These are phyloP conservation scores for Potentilla sterilis DNA, from an alignment of 306 rosid species.

Conservation along the genomic window DNA sequence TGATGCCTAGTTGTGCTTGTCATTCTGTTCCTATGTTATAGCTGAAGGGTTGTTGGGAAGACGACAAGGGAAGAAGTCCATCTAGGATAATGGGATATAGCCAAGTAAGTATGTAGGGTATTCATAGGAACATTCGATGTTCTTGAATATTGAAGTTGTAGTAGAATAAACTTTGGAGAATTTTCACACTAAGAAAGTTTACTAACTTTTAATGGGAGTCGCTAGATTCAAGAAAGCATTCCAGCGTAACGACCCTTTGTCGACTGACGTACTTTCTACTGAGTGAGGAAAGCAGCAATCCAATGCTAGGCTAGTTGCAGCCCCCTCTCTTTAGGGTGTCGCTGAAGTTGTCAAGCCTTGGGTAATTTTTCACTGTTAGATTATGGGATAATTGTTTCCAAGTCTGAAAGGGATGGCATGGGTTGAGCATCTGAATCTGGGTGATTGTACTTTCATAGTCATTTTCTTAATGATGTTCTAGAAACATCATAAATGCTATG, in stretches of 20 bases:
- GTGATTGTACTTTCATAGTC: neutral
- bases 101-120: neutral
- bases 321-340: neutral
- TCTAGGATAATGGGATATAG: neutral
- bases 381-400: neutral
- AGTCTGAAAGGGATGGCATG: constrained; percentile 3
- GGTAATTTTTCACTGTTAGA: neutral
- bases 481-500: neutral
- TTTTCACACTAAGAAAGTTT: neutral
- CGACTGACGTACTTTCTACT: neutral
- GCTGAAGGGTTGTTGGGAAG: too few relatives aligned
- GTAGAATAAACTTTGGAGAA: neutral
- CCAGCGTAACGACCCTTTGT: neutral
- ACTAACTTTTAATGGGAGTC: neutral
- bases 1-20: too few relatives aligned
- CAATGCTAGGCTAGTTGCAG: neutral
- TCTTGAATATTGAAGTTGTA: neutral
- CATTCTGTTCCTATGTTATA: too few relatives aligned
- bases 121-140: neutral
- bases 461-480: neutral
- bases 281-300: neutral
- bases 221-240: neutral
- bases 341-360: neutral
- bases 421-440: constrained; percentile 4
- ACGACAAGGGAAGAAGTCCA: too few relatives aligned